Evolutionary conservation across 106 monocot genomes (phyloP).

Genomic region (Platanthera zijinensis): DNA sequence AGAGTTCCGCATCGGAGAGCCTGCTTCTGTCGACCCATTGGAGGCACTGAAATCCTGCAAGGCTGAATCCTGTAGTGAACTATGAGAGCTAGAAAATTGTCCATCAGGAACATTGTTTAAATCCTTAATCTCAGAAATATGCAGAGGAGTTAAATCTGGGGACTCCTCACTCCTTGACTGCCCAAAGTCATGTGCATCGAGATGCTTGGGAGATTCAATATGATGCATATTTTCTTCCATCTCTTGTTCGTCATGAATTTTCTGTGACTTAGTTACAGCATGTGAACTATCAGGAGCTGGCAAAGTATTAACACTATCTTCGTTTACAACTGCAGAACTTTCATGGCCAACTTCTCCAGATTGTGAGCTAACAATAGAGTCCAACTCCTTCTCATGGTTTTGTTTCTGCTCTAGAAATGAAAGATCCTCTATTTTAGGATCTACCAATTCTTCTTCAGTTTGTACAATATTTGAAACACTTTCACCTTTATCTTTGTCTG

Average conservation of each 20-base stretch:
- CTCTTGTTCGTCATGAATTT: constrained; percentile 22
- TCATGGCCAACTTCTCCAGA: constrained; percentile 7
- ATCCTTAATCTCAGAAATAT: constrained; percentile 11
- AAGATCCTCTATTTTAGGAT: constrained; percentile 10
- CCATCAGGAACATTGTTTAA: constrained; percentile 19
- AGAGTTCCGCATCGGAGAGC: constrained; percentile 18
- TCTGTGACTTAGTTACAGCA: constrained; percentile 26
- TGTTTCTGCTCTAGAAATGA: constrained; percentile 6
- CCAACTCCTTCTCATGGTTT: constrained; percentile 9
- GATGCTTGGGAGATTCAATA: constrained; percentile 17
- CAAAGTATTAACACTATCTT: constrained; percentile 13
- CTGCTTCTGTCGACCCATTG: constrained; percentile 12
- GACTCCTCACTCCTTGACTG: constrained; percentile 20
- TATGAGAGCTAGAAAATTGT: constrained; percentile 5
- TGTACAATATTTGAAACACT: constrained; percentile 7
- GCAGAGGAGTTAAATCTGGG: constrained; percentile 14
- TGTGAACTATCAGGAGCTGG: constrained; percentile 14
- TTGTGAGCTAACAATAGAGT: constrained; percentile 12
- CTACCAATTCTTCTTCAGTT: constrained; percentile 18
- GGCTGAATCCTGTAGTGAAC: constrained; percentile 5
- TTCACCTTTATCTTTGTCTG: constrained; percentile 20
- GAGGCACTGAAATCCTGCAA: constrained; percentile 16
- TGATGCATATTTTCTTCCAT: constrained; percentile 11
- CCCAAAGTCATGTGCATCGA: constrained; percentile 12
- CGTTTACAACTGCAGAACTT: constrained; percentile 15